Evolutionary conservation across 2,329 filamentous ascomycete species (phyloP), one percentile per base, ranked within the genome.

Genomic region (Capronia americana): DNA sequence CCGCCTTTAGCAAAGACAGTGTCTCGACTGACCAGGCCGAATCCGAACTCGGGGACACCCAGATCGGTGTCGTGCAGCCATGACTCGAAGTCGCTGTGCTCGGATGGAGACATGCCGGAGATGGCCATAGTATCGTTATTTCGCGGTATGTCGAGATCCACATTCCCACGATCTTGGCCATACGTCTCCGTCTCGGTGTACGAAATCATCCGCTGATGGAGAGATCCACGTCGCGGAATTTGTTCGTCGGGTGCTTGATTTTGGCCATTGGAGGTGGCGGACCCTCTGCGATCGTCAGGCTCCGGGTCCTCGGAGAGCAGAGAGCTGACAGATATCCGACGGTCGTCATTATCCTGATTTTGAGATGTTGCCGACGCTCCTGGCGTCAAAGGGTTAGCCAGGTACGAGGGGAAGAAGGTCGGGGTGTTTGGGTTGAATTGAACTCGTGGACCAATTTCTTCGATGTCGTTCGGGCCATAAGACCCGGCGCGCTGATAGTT

Each of bases 91-190:
- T 72, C 70, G 61, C 69, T 73, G 61, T 69, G 70, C 56, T 77
- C 75, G n/a, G 79, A 70, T 0, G 82, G 79, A 60, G 78, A 79
- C 54, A 77, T 77, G 54, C 77, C 80, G 50, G 84, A 84, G 46
- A 93, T 88, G 17, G 90, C 90, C 57, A 85, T 85, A 32, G 80
- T 78, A 71, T 94, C 91, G 73, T 92, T 86, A 71, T 93, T 93
- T 58, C 84, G 86, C 30, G 87, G 87, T 1, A 91, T 79, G 72
- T 94, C 91, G 23, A 87, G 79, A 77, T 94, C 91, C 10, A 84
- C 84, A 67, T 87, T 82, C 0, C 91, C 92, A 63, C 86, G 82
- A 73, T 94, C 92, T 66, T 90, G 85, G 5, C 92, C 91, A 74
- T 91, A 92, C n/a, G 69, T 72, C 59, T 74, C 72, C 2, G 72